Percentiles rank a stretch among this genome's conserved stretches.
Evolutionary conservation across 306 rosid genomes (phyloP).

Genomic region (Myrica gale): DNA sequence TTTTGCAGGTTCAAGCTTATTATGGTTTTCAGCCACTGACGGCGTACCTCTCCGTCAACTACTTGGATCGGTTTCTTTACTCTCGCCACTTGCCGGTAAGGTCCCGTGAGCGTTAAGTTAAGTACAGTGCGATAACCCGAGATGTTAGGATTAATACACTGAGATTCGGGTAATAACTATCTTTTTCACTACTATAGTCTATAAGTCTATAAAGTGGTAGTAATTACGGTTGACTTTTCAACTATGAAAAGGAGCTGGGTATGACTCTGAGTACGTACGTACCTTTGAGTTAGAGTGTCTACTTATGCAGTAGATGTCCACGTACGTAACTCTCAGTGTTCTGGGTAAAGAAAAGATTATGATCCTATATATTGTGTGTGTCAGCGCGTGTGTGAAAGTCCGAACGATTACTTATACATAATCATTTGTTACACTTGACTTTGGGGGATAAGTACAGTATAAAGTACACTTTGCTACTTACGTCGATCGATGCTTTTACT

Average conservation of each 20-base stretch:
- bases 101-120: conserved; percentile 8
- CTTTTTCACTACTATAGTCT: conserved; percentile 3
- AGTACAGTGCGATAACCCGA: not conserved
- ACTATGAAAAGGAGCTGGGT: conserved; percentile 7
- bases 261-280: not conserved
- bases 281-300: not conserved
- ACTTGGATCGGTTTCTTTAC: conserved; percentile 85
- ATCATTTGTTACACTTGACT: conserved; percentile 19
- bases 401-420: not conserved
- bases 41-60: conserved; percentile 92
- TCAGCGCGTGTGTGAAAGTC: not conserved
- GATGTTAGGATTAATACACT: not conserved
- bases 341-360: not conserved
- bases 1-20: conserved; percentile 66
- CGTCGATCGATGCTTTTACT: conserved; percentile 1
- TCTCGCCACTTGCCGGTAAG: conserved; percentile 85
- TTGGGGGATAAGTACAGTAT: conserved; percentile 18
- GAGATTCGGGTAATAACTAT: not conserved
- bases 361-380: not conserved
- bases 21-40: conserved; percentile 82
- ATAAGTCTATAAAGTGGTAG: conserved; percentile 1
- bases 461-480: conserved; percentile 22
- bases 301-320: not conserved
- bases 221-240: conserved; percentile 55
- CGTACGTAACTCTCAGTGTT: not conserved